Evolutionary conservation across 371 early-diverging fungal species (phyloP), one percentile per base, ranked within the genome.

Genomic region (Mortierella sp.): DNA sequence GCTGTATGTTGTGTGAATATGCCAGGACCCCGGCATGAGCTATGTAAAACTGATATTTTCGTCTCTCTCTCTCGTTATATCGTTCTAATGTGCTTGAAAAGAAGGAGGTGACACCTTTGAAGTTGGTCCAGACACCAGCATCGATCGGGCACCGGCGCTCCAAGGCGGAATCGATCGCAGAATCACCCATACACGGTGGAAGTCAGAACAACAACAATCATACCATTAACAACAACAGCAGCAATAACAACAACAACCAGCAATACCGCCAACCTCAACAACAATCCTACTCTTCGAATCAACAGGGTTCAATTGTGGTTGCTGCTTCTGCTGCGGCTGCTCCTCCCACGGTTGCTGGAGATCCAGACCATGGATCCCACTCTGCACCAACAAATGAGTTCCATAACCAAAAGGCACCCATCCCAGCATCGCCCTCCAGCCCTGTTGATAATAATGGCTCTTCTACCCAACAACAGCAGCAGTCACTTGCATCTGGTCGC

Each of bases 341-440:
- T 19, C 8, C 24, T 64, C 9, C 64, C 31, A 34, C 37, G 16
- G 34, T 37, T 40, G 53, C 6, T 53, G 53, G 53, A 21, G 21
- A 37, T 5, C 72, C 43, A 16, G 80, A 72, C 9, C 72, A 61
- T 16, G 80, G 48, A 80, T 80, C 73, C 31, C 73, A 76, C 34
- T 59, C 80, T 80, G 80, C 72, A 72, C 76, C 80, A 72, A 80
- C 80, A 31, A 64, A 80, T 19, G 75, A 79, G 73, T 72, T 80
- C 19, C 80, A 75, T 64, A 80, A 80, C 69, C 75, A 71, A 48
- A 80, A 80, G 55, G 76, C 76, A 31, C 76, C 76, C 11, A 80
- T 80, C 57, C 73, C 76, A 14, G 28, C 80, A 2, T 57, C 78
- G 55, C 48, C 78, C 19, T 71, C 77, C 53, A 59, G 19, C 64